phyloP scores from a whole-genome alignment of 2,329 filamentous ascomycete species.

The Beauveria bassiana region DNA sequence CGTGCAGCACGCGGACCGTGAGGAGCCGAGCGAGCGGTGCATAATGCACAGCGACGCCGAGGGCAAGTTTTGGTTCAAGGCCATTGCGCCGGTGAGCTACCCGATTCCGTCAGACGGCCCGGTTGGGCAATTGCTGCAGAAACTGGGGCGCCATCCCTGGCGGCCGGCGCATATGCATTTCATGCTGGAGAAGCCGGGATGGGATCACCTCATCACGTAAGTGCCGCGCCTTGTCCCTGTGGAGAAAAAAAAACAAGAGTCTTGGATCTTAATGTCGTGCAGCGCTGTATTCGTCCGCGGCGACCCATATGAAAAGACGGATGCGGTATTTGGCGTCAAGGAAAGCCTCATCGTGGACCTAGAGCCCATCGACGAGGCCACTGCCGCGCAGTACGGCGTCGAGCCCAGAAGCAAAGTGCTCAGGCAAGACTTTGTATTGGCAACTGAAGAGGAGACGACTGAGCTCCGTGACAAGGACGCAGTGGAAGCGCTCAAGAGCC shows the following conservation, averaged over 20 bases:
- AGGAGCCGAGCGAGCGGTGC: slow-evolving; percentile 28
- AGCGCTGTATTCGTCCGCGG: slow-evolving; percentile 70
- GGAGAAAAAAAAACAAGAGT: neutral
- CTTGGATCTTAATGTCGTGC: neutral
- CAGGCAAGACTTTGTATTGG: slow-evolving; percentile 70
- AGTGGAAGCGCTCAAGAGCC: slow-evolving; percentile 54
- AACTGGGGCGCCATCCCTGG: slow-evolving; percentile 66
- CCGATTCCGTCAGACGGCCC: slow-evolving; percentile 80
- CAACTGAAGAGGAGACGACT: slow-evolving; percentile 61
- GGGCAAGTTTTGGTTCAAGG: slow-evolving; percentile 68
- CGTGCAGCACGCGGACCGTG: slow-evolving; percentile 57
- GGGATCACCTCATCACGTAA: slow-evolving; percentile 76
- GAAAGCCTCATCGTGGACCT: slow-evolving; percentile 65
- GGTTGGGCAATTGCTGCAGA: slow-evolving; percentile 62
- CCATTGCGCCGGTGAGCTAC: slow-evolving; percentile 78
- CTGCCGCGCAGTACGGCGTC: slow-evolving; percentile 55
- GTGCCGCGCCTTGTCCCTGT: slow-evolving; percentile 24
- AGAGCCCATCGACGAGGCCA: slow-evolving; percentile 41
- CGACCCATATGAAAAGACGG: slow-evolving; percentile 74
- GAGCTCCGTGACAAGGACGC: slow-evolving; percentile 57
- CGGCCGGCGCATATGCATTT: slow-evolving; percentile 78
- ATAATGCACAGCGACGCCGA: slow-evolving; percentile 21
- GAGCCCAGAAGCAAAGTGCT: slow-evolving; percentile 55
- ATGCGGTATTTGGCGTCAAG: slow-evolving; percentile 84
- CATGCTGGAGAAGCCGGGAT: slow-evolving; percentile 76